Percentiles rank a stretch among this genome's conserved stretches.
Evolutionary conservation across 768 basidiomycete species (phyloP).

Genomic region (Mycena amicta): DNA sequence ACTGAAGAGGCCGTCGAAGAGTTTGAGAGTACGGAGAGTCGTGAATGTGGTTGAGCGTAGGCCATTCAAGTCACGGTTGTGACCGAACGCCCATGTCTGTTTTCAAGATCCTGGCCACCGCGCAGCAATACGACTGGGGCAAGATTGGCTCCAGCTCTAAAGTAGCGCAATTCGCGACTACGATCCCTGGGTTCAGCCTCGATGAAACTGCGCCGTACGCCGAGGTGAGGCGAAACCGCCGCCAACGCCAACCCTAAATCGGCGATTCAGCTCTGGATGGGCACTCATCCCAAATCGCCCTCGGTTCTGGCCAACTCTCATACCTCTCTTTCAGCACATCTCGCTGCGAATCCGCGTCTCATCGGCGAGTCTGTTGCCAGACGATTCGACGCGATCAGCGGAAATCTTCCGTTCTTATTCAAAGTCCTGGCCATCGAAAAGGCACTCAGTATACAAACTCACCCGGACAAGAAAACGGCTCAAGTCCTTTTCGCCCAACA

Average conservation of each 20-base stretch:
- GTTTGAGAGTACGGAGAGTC: conserved; percentile 68
- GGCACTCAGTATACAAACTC: conserved; percentile 88
- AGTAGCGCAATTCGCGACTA: conserved; percentile 83
- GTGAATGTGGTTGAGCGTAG: conserved; percentile 64
- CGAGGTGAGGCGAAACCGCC: conserved; percentile 62
- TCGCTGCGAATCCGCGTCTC: conserved; percentile 67
- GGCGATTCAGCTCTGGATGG: conserved; percentile 90
- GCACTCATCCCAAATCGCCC: conserved; percentile 80
- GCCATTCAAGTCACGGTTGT: conserved; percentile 36
- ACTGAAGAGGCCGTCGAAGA: conserved; percentile 53
- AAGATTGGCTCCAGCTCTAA: conserved; percentile 78
- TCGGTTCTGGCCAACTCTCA: conserved; percentile 41
- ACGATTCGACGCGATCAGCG: conserved; percentile 55
- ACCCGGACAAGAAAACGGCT: conserved; percentile 86
- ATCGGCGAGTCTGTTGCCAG: conserved; percentile 62
- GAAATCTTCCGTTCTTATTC: conserved; percentile 89
- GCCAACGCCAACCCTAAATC: conserved; percentile 5
- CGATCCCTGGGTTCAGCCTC: conserved; percentile 64
- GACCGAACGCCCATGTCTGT: conserved; percentile 35
- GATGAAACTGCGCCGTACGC: conserved; percentile 84
- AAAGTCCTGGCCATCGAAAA: conserved; percentile 90
- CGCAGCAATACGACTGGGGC: conserved; percentile 95
- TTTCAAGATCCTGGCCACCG: conserved; percentile 82
- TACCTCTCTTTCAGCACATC: conserved; percentile 55
- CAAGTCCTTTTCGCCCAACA: conserved; percentile 64